A percentile compares a stretch with the other conserved stretches of the same genome.
Conservation (phyloP, 1,139 yeast genomes). For the Suhomyces maxii region DNA sequence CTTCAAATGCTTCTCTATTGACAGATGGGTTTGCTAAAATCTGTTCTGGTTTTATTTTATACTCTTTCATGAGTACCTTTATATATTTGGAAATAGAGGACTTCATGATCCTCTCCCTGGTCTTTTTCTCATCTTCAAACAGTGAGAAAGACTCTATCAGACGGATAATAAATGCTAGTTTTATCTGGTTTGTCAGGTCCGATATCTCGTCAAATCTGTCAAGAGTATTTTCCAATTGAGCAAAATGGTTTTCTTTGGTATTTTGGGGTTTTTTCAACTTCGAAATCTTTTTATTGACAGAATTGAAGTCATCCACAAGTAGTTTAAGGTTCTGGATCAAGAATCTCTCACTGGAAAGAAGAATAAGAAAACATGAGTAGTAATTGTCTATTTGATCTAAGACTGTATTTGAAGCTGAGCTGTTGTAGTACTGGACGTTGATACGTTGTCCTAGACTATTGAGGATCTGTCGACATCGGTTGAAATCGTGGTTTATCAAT, state of each 20-base stretch:
- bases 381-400: slow-evolving; percentile 13
- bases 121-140: background rate
- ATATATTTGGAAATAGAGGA: slow-evolving; percentile 7
- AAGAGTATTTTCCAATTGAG: background rate
- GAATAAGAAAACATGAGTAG: slow-evolving; percentile 17
- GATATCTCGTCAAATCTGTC: background rate
- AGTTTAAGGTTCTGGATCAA: slow-evolving; percentile 15
- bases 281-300: background rate
- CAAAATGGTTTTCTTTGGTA: background rate
- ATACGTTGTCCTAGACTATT: slow-evolving; percentile 6
- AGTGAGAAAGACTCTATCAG: slow-evolving; percentile 6
- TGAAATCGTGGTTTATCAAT: slow-evolving; percentile 11
- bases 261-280: background rate
- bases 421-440: slow-evolving; percentile 3
- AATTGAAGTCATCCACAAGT: slow-evolving; percentile 14
- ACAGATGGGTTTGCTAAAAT: background rate
- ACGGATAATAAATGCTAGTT: slow-evolving; percentile 3
- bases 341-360: slow-evolving; percentile 7
- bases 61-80: slow-evolving; percentile 1
- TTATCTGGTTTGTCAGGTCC: background rate
- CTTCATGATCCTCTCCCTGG: slow-evolving; percentile 6
- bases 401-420: background rate
- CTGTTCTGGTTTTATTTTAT: background rate
- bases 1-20: slow-evolving; percentile 1
- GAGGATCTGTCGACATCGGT: slow-evolving; percentile 11